Evolutionary conservation across 2,329 filamentous ascomycete species (phyloP), one percentile per base, ranked within the genome.

Genomic region (Arthrobotrys megalospora): DNA sequence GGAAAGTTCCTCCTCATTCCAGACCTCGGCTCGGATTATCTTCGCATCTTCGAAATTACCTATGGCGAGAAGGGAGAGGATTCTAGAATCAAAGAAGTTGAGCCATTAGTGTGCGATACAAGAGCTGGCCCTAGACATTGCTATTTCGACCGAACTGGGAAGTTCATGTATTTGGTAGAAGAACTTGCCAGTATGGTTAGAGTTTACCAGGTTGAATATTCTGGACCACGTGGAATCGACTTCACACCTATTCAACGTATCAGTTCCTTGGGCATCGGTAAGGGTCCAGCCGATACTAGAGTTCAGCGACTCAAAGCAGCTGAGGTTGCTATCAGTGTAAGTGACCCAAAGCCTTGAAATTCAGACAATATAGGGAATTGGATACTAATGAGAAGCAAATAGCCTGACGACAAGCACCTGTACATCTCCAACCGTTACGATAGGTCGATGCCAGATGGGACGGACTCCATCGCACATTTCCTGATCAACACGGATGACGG

Each of bases 341-440:
- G 88, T 85, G 11, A n/a, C n/a, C 45, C 16, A 7, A 14, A 48
- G 60, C 34, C 16, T 32, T 43, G 45, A 19, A 11, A 55, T 21
- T n/a, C n/a, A 45, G 10, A 19, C 14, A 32, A 1, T 50, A 41
- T 10, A 21, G 3, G 16, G 36, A 16, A 28, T 32, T 10, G n/a
- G 1, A 45, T 69, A n/a, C 43, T 62, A 52, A 62, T 21, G 10
- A 24, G 1, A 21, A 28, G 6, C 77, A 73, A 38, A 36, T 67
- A 90, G 89, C 88, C 89, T 60, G 88, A 90, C 81, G 85, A 87
- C 76, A 88, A 87, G 41, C 92, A 90, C 85, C 83, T 94, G 64
- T 86, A 92, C 80, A 87, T 91, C 48, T 91, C 90, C 1, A 92
- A 91, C 80, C 90, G 92, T 79, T 88, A 88, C 82, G 91, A 91